Evolutionary conservation across 352 stramenopile genomes (phyloP).

Genomic region (Pythium scleroteichum): DNA sequence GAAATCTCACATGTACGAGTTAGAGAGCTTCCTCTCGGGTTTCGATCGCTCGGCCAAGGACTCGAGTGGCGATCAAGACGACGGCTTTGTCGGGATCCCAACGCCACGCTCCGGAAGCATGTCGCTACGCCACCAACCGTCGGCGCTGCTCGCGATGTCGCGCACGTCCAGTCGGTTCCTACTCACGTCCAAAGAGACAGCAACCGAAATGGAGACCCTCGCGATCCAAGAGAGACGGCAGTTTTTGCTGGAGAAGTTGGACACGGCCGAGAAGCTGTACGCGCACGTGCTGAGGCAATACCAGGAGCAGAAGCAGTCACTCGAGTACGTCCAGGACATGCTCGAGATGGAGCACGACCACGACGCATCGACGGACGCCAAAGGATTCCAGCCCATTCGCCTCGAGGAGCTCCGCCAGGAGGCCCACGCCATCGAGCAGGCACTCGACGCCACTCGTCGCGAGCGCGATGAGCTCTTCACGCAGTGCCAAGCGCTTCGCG

Average conservation of each 20-base stretch:
- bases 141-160: not conserved
- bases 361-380: constrained; percentile 15
- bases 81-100: not conserved
- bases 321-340: constrained; percentile 62
- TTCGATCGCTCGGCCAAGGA: constrained; percentile 6
- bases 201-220: constrained; percentile 31
- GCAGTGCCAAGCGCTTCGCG: constrained; percentile 58
- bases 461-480: constrained; percentile 65
- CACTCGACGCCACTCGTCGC: constrained; percentile 37
- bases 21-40: constrained; percentile 56
- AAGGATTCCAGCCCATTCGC: constrained; percentile 9
- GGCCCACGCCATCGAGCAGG: constrained; percentile 27
- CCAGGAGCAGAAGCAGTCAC: constrained; percentile 60
- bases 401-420: constrained; percentile 37
- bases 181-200: constrained; percentile 18
- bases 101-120: not conserved
- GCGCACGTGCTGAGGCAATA: constrained; percentile 67
- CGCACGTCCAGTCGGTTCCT: constrained; percentile 31
- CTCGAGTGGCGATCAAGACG: not conserved
- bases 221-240: constrained; percentile 43
- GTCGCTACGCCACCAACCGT: not conserved
- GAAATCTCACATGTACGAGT: constrained; percentile 43
- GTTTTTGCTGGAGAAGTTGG: constrained; percentile 58
- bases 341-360: constrained; percentile 51
- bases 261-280: constrained; percentile 74